Conservation (phyloP, 495 filamentous ascomycete species). For the Penicillium subrubescens region DNA sequence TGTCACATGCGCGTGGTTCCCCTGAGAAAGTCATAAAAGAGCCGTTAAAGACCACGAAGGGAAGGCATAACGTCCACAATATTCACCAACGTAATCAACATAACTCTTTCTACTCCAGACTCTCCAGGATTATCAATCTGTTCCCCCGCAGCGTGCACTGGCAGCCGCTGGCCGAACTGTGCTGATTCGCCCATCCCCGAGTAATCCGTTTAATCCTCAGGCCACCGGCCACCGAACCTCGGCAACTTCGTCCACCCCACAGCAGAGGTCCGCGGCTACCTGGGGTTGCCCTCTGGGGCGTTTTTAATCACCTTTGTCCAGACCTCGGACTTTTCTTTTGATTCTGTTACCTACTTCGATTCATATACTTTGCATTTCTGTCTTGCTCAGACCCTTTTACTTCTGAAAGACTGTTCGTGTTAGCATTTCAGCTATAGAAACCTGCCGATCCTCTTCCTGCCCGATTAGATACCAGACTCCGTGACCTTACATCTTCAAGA, state of each 20-base stretch:
- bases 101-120: background rate
- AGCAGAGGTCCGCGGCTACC: conserved; percentile 32
- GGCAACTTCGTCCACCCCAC: conserved; percentile 40
- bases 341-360: background rate
- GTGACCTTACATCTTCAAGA: conserved; percentile 35
- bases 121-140: background rate
- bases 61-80: background rate
- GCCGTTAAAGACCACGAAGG: background rate
- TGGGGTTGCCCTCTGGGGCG: conserved; percentile 12
- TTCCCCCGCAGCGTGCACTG: background rate
- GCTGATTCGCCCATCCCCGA: background rate
- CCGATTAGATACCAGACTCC: conserved; percentile 1
- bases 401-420: background rate
- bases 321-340: background rate
- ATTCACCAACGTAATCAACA: background rate
- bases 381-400: background rate
- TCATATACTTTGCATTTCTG: background rate
- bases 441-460: background rate
- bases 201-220: conserved; percentile 16
- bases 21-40: background rate
- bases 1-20: background rate
- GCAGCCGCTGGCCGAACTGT: background rate
- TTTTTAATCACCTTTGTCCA: conserved; percentile 12
- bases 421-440: background rate
- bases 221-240: conserved; percentile 29